Conservation (phyloP, 2,329 filamentous ascomycete genomes). For the Acephala macrosclerotiorum region DNA sequence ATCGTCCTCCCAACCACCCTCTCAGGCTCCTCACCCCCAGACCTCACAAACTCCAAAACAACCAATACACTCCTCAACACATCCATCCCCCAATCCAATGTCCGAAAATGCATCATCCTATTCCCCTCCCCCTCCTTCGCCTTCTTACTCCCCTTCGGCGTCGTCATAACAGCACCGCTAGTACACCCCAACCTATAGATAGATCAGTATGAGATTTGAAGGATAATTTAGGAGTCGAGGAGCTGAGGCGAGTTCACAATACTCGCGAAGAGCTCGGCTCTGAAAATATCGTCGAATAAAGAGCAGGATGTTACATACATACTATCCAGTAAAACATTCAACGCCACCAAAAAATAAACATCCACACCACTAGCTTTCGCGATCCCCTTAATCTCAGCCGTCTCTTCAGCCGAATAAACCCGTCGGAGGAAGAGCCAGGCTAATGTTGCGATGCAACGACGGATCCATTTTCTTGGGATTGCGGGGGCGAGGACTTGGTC, state of each 20-base stretch:
- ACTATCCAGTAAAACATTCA: slow-evolving; percentile 69
- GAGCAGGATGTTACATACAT: too few species aligned
- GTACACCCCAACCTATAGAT: slow-evolving; percentile 76
- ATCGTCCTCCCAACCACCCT: slow-evolving; percentile 54
- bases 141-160: slow-evolving; percentile 25
- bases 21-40: slow-evolving; percentile 36
- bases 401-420: slow-evolving; percentile 63
- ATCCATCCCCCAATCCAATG: slow-evolving; percentile 56
- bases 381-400: slow-evolving; percentile 66
- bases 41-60: slow-evolving; percentile 49
- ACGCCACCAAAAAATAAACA: slow-evolving; percentile 65
- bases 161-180: slow-evolving; percentile 55
- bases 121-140: slow-evolving; percentile 20
- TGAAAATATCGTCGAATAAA: too few species aligned
- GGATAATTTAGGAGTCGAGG: too few species aligned
- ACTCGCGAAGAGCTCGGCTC: too few species aligned
- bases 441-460: slow-evolving; percentile 44
- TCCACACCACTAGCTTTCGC: slow-evolving; percentile 56
- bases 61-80: slow-evolving; percentile 48
- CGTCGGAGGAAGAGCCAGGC: slow-evolving; percentile 56
- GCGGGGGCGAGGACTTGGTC: slow-evolving; percentile 53
- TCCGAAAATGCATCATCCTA: slow-evolving; percentile 62
- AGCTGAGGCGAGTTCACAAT: too few species aligned
- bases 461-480: slow-evolving; percentile 33
- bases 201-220: too few species aligned